These are phyloP conservation scores for Sanguinoderma infundibulare DNA, from an alignment of 1,284 basidiomycete species.

Conservation along the genomic window DNA sequence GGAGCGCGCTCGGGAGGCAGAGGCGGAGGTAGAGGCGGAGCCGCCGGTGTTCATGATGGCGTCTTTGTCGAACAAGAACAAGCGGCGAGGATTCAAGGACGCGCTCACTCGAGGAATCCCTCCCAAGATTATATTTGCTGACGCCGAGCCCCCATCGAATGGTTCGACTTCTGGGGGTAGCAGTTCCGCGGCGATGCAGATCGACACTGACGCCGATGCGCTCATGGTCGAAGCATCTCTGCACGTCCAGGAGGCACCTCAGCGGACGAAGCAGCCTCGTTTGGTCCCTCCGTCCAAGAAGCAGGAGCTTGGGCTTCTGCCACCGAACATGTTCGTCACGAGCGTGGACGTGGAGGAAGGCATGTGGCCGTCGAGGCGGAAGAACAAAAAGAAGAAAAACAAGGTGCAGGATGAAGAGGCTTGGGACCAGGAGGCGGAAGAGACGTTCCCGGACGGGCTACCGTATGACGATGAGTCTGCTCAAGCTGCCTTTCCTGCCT, in stretches of 20 bases:
- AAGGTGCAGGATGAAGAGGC: constrained; percentile 9
- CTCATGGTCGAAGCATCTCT: constrained; percentile 9
- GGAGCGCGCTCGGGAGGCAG: not conserved
- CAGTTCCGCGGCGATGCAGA: constrained; percentile 5
- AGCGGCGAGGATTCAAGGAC: constrained; percentile 67
- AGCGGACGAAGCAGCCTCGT: constrained; percentile 30
- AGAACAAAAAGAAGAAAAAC: constrained; percentile 24
- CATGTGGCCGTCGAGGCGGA: constrained; percentile 27
- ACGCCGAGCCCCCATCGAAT: constrained; percentile 9
- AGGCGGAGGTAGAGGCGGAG: not conserved
- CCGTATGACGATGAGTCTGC: constrained; percentile 28
- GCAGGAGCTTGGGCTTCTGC: constrained; percentile 52
- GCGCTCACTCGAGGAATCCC: constrained; percentile 51
- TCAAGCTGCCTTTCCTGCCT: not conserved
- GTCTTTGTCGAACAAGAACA: constrained; percentile 74
- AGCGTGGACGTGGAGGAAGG: constrained; percentile 68
- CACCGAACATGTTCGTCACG: constrained; percentile 67
- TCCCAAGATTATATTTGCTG: constrained; percentile 63
- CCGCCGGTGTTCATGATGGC: constrained; percentile 51
- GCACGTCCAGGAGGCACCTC: constrained; percentile 53
- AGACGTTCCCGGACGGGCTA: constrained; percentile 23
- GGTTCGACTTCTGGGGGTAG: constrained; percentile 3
- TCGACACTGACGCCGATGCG: constrained; percentile 15
- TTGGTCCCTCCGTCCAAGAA: constrained; percentile 71
- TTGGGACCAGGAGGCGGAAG: constrained; percentile 15